Base-by-base conservation (phyloP, 345 rosid genomes). In the Triadica sebifera region DNA sequence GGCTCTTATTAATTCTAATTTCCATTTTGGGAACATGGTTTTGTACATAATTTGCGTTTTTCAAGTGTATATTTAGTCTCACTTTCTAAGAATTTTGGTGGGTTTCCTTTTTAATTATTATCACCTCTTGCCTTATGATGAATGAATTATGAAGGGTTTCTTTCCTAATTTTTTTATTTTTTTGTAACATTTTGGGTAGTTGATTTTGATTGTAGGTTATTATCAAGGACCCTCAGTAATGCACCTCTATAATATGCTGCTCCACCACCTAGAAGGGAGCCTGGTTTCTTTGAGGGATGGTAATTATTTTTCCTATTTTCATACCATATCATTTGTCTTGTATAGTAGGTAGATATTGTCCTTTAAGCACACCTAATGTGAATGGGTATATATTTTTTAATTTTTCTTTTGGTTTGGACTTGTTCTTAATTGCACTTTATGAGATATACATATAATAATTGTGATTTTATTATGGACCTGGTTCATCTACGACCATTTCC, bases 241-340 rank as follows among this genome's bases (percentile, higher is more conserved):
- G 80, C 88, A 5, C 86, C 88, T 20, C 88, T 86, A 6, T 86
- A 79, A 12, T 67, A 67, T 50, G 82, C 75, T 70, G 74, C 83
- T 43, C 67, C 83, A 0, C 70, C n/a, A n/a, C n/a, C n/a, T n/a
- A n/a, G n/a, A n/a, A n/a, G n/a, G n/a, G n/a, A n/a, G n/a, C n/a
- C n/a, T 29, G 82, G 88, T 10, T 85, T 83, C 46, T 86, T 85
- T 20, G 84, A 85, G 62, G 88, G 86, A 74, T 83, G 86, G 88
- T 85, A 79, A 24, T 4, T 15, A 29, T 24, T 17, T 37, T 53
- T n/a, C 19, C 29, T 24, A 46, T 46, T 67, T 67, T 49, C 24
- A 37, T n/a, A n/a, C n/a, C 8, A 2, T 34, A 25, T 19, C 15
- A 10, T 15, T 10, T 9, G 24, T 58, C n/a, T 56, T 56, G 4